Evolutionary conservation across 225 moss, liverwort and hornwort genomes (phyloP).

Genomic region (Antitrichia curtipendula): DNA sequence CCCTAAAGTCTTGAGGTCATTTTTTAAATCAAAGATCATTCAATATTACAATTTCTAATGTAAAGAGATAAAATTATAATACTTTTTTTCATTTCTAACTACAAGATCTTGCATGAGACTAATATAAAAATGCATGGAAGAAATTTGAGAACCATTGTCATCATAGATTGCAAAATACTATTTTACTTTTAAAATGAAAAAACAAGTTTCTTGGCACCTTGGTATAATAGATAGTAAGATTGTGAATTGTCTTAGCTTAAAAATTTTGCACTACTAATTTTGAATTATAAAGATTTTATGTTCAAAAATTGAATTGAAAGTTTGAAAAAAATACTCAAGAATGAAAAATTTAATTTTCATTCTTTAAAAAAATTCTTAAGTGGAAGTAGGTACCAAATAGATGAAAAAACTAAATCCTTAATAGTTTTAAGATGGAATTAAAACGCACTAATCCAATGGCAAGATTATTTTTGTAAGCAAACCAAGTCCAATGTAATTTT

Average conservation of each 20-base stretch:
- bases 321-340: neutral
- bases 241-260: no score
- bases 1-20: neutral
- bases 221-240: neutral
- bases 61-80: rapidly evolving
- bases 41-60: neutral
- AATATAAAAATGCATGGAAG: rapidly evolving
- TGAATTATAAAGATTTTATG: neutral
- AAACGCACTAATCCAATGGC: rapidly evolving
- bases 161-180: neutral
- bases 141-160: neutral
- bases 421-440: neutral
- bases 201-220: neutral
- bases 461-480: neutral
- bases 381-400: neutral
- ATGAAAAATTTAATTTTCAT: neutral
- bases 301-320: neutral
- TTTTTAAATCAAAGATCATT: neutral
- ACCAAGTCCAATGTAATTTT: rapidly evolving
- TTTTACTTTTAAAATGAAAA: no score
- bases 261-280: neutral
- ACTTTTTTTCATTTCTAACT: neutral
- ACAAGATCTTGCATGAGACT: rapidly evolving
- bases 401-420: neutral
- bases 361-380: neutral